Evolutionary conservation across 306 rosid genomes (phyloP), one percentile per base, ranked within the genome.

Genomic region (Malus asiatica): DNA sequence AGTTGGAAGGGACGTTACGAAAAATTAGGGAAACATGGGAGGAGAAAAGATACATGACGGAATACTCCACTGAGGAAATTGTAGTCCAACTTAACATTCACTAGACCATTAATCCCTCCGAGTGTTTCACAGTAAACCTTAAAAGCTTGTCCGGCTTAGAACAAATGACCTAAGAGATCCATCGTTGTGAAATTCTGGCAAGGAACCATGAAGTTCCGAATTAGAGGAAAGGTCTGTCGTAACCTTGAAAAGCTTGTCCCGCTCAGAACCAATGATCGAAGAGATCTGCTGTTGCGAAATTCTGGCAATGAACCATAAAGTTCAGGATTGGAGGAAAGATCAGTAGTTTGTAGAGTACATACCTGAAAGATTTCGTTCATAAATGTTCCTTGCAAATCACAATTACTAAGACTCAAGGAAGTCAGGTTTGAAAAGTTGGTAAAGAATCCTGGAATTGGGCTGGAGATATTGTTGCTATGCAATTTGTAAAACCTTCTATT

Each of bases 41-140:
- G 15, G 70, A 11, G 69, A 23, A 69, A 82, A 73, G 18, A 73
- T 44, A 16, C 73, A 67, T 0, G 25, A 20, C 0, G 76, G 79
- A 7, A 82, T 53, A 45, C 33, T 77, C 23, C 76, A 2, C 12
- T 20, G 23, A 82, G 76, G 4, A 46, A 27, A 68, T 82, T 77
- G 65, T 57, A 13, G 3, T 53, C 1, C 67, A 77, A 20, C 12
- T 67, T 29, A 16, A 77, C 57, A 14, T 22, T 3, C 11, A 57
- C 45, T 16, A 76, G 74, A 16, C 53, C 38, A 16, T 5, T 1
- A 57, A 0, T 40, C 44, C 3, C 1, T 40, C 44, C 11, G 3
- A 76, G 84, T n/a, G 19, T 73, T 57, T 76, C 62, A 60, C 80
- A 76, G 13, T 16, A 30, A 16, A 9, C 81, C 81, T 1, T 81